phyloP scores from a whole-genome alignment of 2,329 filamentous ascomycete genomes.

The Sporothrix mexicana region DNA sequence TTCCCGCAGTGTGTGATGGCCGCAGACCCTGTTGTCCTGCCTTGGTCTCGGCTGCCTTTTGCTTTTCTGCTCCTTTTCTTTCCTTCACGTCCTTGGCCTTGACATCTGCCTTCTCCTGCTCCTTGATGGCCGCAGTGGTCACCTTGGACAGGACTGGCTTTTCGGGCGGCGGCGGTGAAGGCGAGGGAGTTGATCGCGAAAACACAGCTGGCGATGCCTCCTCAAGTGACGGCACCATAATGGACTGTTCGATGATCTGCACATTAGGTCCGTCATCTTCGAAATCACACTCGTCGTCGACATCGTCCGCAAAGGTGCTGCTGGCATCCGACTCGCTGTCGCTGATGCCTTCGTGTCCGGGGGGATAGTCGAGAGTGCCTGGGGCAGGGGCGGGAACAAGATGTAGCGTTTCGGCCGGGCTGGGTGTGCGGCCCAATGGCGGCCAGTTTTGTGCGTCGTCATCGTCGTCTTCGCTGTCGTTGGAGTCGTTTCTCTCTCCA shows the following conservation, averaged over 20 bases:
- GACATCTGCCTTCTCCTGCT: conserved; percentile 18
- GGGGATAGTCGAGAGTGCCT: conserved; percentile 40
- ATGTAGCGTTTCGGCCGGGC: conserved; percentile 49
- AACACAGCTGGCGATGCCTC: conserved; percentile 35
- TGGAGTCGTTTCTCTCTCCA: conserved; percentile 37
- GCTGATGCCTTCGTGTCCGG: conserved; percentile 39
- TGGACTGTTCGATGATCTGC: conserved; percentile 53
- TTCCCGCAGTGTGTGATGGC: conserved; percentile 58
- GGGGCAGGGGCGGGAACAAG: conserved; percentile 48
- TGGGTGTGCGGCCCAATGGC: conserved; percentile 38
- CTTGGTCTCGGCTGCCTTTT: background rate
- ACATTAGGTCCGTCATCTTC: conserved; percentile 55
- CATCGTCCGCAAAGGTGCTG: conserved; percentile 51
- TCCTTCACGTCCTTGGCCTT: background rate
- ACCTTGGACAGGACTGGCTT: conserved; percentile 1
- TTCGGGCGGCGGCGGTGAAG: conserved; percentile 55
- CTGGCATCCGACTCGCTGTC: conserved; percentile 50
- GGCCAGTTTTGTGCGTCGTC: conserved; percentile 1
- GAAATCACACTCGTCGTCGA: conserved; percentile 41
- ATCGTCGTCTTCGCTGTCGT: background rate
- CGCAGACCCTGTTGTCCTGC: conserved; percentile 46
- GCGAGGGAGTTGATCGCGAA: conserved; percentile 26
- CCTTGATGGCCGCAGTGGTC: background rate
- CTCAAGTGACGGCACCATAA: conserved; percentile 42
- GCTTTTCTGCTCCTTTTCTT: background rate